Conservation (phyloP, 2,329 filamentous ascomycete species). For the Emydomyces testavorans region DNA sequence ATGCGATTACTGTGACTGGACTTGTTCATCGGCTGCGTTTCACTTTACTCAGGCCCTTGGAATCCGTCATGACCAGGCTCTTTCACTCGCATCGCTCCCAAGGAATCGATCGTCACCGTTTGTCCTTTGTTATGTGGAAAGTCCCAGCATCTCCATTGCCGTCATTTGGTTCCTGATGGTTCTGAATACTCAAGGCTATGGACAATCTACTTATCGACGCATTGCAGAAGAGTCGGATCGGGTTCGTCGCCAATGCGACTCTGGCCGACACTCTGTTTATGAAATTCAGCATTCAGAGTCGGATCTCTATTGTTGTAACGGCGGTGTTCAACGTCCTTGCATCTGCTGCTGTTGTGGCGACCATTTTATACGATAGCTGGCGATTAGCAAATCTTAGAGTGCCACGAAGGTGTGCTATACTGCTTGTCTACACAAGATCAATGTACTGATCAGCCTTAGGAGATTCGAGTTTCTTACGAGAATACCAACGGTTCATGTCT, state of each 20-base stretch:
- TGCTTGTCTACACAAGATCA: background rate
- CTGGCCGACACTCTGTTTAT: conserved; percentile 10
- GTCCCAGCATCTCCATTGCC: background rate
- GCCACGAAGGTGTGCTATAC: conserved; percentile 8
- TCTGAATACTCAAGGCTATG: background rate
- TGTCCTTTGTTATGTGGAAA: background rate
- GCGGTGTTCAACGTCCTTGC: conserved; percentile 17
- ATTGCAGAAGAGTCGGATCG: conserved; percentile 1
- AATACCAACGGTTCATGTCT: conserved; percentile 17
- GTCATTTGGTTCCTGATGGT: background rate
- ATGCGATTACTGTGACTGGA: conserved; percentile 4
- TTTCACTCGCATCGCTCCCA: background rate
- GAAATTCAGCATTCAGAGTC: conserved; percentile 14
- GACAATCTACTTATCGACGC: conserved; percentile 2
- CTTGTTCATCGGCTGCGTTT: background rate
- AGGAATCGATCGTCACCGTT: background rate
- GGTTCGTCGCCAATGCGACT: conserved; percentile 4
- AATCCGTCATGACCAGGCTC: background rate
- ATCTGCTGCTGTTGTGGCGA: conserved; percentile 13
- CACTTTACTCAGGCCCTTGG: background rate
- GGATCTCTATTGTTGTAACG: conserved; percentile 16
- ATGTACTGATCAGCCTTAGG: conserved; percentile 1
- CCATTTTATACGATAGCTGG: conserved; percentile 17
- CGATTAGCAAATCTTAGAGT: conserved; percentile 5
- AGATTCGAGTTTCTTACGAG: conserved; percentile 12